phyloP scores from a whole-genome alignment of 2,329 filamentous ascomycete genomes.

The Thyridium curvatum region DNA sequence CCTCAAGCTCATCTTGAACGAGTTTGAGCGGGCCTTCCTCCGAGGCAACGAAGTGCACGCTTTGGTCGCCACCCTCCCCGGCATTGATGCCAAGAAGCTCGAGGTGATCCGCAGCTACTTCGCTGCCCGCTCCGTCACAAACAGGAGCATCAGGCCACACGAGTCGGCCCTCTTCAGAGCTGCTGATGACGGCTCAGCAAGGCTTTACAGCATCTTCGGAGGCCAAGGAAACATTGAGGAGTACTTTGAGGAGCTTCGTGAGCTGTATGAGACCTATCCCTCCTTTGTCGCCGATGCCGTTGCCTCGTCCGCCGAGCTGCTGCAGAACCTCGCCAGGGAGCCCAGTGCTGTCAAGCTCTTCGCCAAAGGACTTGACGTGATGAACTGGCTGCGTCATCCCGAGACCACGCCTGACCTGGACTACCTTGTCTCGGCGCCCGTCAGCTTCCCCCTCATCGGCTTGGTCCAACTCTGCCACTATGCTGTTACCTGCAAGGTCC shows the following conservation, averaged over 20 bases:
- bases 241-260: slow-evolving; percentile 95
- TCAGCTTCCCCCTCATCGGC: slow-evolving; percentile 94
- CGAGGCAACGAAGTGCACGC: slow-evolving; percentile 95
- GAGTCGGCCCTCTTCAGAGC: slow-evolving; percentile 90
- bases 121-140: slow-evolving; percentile 74
- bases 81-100: slow-evolving; percentile 89
- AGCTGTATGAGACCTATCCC: slow-evolving; percentile 86
- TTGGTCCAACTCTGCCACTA: slow-evolving; percentile 95
- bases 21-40: slow-evolving; percentile 94
- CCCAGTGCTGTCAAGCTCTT: slow-evolving; percentile 91
- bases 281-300: slow-evolving; percentile 86
- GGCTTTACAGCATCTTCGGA: slow-evolving; percentile 90
- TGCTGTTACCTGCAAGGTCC: slow-evolving; percentile 83
- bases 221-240: slow-evolving; percentile 99
- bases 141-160: slow-evolving; percentile 82
- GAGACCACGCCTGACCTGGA: slow-evolving; percentile 90
- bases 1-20: slow-evolving; percentile 84
- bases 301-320: slow-evolving; percentile 71
- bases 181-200: slow-evolving; percentile 74
- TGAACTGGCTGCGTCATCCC: slow-evolving; percentile 84
- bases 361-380: slow-evolving; percentile 90
- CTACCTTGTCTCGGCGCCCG: slow-evolving; percentile 88
- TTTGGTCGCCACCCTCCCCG: slow-evolving; percentile 75
- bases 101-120: slow-evolving; percentile 89
- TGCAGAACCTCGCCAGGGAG: slow-evolving; percentile 79